Conservation (phyloP, 441 rosid species). For the Pelargonium cotyledonis region DNA sequence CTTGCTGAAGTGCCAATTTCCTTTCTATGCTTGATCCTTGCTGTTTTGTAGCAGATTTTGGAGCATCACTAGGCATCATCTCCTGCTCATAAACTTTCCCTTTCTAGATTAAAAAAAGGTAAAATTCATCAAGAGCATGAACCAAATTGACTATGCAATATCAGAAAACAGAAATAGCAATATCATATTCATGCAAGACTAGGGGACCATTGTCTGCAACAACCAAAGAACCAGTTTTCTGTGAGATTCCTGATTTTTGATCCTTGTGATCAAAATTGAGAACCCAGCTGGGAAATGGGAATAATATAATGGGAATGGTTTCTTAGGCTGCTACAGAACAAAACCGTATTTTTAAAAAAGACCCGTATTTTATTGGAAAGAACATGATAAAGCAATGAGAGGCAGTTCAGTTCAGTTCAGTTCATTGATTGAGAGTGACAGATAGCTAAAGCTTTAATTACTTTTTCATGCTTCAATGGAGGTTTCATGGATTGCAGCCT, state of each 20-base stretch:
- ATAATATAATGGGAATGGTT: conserved; percentile 10
- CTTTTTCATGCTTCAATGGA: conserved; percentile 34
- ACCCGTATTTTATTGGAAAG: conserved; percentile 6
- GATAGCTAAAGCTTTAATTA: conserved; percentile 26
- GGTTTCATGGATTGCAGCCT: conserved; percentile 27
- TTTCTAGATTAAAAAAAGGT: conserved; percentile 23
- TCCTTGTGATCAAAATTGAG: no score
- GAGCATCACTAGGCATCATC: conserved; percentile 27
- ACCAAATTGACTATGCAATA: background rate
- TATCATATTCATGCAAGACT: no score
- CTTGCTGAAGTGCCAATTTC: conserved; percentile 60
- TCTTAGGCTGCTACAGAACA: conserved; percentile 6
- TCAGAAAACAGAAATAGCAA: background rate
- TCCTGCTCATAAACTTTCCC: conserved; percentile 40
- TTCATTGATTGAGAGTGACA: conserved; percentile 21
- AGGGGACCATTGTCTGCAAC: background rate
- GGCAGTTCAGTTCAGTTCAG: conserved; percentile 4
- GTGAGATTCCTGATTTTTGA: conserved; percentile 7
- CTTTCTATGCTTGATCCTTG: conserved; percentile 36
- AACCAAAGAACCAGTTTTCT: background rate
- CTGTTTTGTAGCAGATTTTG: conserved; percentile 30
- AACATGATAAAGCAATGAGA: background rate
- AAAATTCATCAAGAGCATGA: background rate
- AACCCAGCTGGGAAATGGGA: no score
- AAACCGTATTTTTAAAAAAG: conserved; percentile 24